Evolutionary conservation across 495 filamentous ascomycete species (phyloP).

Genomic region (Letharia columbiana): DNA sequence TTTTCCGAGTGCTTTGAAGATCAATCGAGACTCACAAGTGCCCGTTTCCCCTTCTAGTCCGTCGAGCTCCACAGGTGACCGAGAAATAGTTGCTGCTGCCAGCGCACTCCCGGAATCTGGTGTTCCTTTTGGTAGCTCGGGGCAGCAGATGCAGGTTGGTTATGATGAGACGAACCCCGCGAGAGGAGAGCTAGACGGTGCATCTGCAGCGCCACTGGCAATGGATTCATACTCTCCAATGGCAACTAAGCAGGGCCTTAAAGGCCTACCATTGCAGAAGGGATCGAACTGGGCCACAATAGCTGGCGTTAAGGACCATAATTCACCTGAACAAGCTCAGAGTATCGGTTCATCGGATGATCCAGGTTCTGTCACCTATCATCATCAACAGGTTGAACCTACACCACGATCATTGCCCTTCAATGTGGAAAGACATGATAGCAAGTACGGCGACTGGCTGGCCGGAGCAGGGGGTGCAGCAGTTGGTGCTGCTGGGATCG

Average conservation of each 20-base stretch:
- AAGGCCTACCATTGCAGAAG: background rate
- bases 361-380: background rate
- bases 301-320: background rate
- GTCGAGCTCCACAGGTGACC: conserved; percentile 52
- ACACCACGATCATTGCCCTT: conserved; percentile 8
- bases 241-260: conserved; percentile 7
- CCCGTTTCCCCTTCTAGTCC: conserved; percentile 68
- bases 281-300: background rate
- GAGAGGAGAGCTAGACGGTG: conserved; percentile 7
- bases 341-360: background rate
- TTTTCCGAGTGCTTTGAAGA: conserved; percentile 78
- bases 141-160: conserved; percentile 16
- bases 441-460: conserved; percentile 41
- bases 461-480: conserved; percentile 16
- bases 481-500: conserved; percentile 14
- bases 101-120: conserved; percentile 44
- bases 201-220: background rate
- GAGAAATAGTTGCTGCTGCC: conserved; percentile 52
- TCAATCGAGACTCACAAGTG: conserved; percentile 70
- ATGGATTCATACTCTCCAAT: conserved; percentile 6
- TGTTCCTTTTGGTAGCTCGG: conserved; percentile 25
- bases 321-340: background rate
- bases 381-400: background rate
- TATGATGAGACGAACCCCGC: conserved; percentile 13
- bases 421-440: conserved; percentile 33